Evolutionary conservation across 306 rosid species (phyloP).

Genomic region (Cucumis cinereus): DNA sequence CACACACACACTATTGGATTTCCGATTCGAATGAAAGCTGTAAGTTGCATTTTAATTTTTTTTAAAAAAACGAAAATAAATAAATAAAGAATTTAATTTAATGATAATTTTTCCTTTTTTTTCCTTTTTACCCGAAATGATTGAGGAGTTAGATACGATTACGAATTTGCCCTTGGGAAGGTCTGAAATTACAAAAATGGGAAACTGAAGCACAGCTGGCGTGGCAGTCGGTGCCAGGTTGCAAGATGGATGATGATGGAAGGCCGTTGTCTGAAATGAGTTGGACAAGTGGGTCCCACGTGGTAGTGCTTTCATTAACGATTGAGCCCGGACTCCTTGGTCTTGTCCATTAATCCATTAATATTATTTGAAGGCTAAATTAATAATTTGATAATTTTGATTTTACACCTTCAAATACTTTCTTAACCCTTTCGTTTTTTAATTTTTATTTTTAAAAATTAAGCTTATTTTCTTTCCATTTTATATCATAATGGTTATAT

Average conservation of each 20-base stretch:
- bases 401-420: too few relatives aligned
- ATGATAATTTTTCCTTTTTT: background rate
- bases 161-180: background rate
- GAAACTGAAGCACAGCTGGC: background rate
- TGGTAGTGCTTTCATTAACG: background rate
- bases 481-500: too few relatives aligned
- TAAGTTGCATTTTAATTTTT: background rate
- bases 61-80: background rate
- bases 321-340: background rate
- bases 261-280: background rate
- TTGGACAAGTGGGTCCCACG: constrained; percentile 2
- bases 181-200: background rate
- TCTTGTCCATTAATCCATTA: background rate
- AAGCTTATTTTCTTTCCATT: too few relatives aligned
- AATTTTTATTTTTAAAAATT: too few relatives aligned
- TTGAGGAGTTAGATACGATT: background rate
- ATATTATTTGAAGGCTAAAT: too few relatives aligned
- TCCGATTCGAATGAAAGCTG: background rate
- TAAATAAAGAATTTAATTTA: background rate
- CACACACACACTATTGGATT: background rate
- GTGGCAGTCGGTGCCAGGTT: constrained; percentile 9
- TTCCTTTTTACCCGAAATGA: background rate
- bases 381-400: too few relatives aligned
- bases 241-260: background rate
- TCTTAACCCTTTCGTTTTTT: too few relatives aligned